Conservation (phyloP, 192 early-diverging fungal species). For the Lobosporangium transversale region DNA sequence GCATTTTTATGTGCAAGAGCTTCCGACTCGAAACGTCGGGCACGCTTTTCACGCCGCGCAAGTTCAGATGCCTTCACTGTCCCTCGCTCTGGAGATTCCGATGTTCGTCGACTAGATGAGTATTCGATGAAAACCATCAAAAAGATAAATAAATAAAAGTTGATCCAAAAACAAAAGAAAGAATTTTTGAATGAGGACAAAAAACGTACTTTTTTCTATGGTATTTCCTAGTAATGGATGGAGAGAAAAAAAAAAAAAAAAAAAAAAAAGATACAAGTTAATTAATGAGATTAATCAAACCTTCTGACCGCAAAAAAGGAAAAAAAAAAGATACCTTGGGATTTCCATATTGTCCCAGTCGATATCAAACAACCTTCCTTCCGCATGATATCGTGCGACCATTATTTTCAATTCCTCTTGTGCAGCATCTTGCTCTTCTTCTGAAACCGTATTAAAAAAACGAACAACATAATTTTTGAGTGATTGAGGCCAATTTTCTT, state of each 20-base stretch:
- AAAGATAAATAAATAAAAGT: background rate
- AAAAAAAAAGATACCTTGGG: constrained; percentile 60
- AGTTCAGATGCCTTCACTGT: constrained; percentile 18
- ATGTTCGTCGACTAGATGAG: background rate
- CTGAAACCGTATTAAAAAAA: constrained; percentile 42
- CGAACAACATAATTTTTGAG: constrained; percentile 54
- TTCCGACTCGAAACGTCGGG: constrained; percentile 24
- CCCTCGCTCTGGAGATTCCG: constrained; percentile 12
- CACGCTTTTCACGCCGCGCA: constrained; percentile 32
- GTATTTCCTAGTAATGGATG: constrained; percentile 5
- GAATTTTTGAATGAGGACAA: no score
- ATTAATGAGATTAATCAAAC: no score
- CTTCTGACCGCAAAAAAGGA: no score
- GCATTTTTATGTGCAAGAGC: constrained; percentile 1
- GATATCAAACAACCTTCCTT: constrained; percentile 59
- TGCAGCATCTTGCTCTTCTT: constrained; percentile 54
- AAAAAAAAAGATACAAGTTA: constrained; percentile 39
- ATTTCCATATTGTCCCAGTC: constrained; percentile 79
- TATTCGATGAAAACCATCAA: no score
- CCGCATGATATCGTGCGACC: constrained; percentile 58
- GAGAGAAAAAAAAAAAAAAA: background rate
- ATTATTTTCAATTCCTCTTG: constrained; percentile 66
- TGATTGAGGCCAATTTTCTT: constrained; percentile 29
- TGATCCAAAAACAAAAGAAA: background rate
- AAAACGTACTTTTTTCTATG: background rate